Conservation (phyloP, 805 yeast genomes). For the Soucietia sequanensis region DNA sequence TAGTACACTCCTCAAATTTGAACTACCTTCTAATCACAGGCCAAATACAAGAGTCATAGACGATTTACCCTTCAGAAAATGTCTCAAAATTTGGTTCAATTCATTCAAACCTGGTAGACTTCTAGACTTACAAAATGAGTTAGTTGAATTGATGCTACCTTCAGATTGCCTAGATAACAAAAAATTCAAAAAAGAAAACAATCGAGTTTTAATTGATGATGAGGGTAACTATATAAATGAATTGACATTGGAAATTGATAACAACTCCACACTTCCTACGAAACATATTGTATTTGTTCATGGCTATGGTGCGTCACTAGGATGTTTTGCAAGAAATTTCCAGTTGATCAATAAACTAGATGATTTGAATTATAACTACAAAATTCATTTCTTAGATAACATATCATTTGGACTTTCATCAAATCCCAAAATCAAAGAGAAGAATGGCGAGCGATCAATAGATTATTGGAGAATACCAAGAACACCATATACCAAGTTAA, state of each 20-base stretch:
- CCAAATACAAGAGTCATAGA: constrained; percentile 10
- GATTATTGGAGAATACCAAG: constrained; percentile 18
- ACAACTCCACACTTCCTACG: constrained; percentile 18
- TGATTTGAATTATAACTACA: constrained; percentile 34
- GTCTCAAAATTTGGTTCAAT: constrained; percentile 20
- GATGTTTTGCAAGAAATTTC: constrained; percentile 56
- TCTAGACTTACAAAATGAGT: constrained; percentile 29
- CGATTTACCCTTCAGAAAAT: constrained; percentile 13
- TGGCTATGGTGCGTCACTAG: constrained; percentile 57
- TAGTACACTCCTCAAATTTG: constrained; percentile 7
- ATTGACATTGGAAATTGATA: constrained; percentile 27
- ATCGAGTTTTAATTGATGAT: constrained; percentile 16
- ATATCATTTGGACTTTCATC: constrained; percentile 53
- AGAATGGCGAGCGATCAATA: constrained; percentile 4
- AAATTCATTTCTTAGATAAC: constrained; percentile 50
- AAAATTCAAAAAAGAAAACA: constrained; percentile 16
- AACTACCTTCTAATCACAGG: constrained; percentile 14
- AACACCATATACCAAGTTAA: constrained; percentile 21
- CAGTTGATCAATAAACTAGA: constrained; percentile 34
- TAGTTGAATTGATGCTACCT: constrained; percentile 36
- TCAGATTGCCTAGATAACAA: constrained; percentile 16
- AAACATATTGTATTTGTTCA: constrained; percentile 52
- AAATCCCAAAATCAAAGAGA: constrained; percentile 32
- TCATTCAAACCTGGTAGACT: constrained; percentile 25
- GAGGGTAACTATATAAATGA: constrained; percentile 32